Evolutionary conservation across 352 stramenopile species (phyloP), one percentile per base, ranked within the genome.

Genomic region (Phytophthora aleatoria): DNA sequence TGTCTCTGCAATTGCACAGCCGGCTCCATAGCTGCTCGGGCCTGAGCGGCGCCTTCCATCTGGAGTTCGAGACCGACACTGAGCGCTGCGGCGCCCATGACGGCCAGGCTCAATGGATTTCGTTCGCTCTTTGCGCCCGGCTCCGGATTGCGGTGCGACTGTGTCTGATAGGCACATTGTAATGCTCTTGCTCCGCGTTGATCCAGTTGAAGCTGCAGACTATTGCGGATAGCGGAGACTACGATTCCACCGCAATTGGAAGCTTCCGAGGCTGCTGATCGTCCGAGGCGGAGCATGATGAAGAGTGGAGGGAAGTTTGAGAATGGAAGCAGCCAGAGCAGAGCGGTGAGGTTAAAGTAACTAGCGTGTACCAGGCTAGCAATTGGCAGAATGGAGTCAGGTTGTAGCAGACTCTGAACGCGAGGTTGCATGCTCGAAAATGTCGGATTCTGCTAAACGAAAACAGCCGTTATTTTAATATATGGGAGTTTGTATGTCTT

Each of bases 71-170:
- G 49, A 0, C 67, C 66, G 42, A 86, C 50, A 43, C 72, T 82
- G 39, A 91, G 68, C 28, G 77, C 79, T 5, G 78, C 76, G 1
- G 79, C 77, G 26, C 81, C 74, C 9, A 79, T 67, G 8, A 89
- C 50, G 5, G 79, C 82, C 7, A 89, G 58, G 61, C 79, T 78
- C 7, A 91, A 44, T 10, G 66, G 57, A 30, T 53, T 73, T 2
- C 16, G 31, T 35, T 50, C 49, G 12, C 58, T 47, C n/a, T 56
- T 53, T 10, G 54, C 55, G 6, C 48, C 59, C 10, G 72, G 49
- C 16, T 67, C 50, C 0, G 58, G 28, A 10, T 63, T 56, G 24
- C 53, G 52, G 28, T 36, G 64, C 15, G 69, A 66, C 50, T 80
- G 77, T 5, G 73, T 76, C 61, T 81, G 70, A 57, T 67, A 81